Evolutionary conservation across 2,329 filamentous ascomycete species (phyloP), one percentile per base, ranked within the genome.

Genomic region (Aspergillus costaricaensis): DNA sequence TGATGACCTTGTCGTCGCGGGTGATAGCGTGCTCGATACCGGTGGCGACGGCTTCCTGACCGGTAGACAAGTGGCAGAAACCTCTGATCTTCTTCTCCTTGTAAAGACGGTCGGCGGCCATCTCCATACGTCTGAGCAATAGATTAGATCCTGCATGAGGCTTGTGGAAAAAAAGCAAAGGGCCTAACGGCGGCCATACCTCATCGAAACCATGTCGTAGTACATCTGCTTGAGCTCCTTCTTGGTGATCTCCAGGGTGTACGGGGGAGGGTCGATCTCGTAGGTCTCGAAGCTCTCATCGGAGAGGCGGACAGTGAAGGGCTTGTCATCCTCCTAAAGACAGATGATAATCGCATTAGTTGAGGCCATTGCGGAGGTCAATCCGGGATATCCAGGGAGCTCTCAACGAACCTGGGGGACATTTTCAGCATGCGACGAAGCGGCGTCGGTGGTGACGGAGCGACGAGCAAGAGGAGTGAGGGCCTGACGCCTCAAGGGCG

Each of bases 71-170:
- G 83, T 99, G 95, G 84, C 95, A 99, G 90, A 99, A 99, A 83
- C 95, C 95, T 73, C 95, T 91, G 73, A 99, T 98, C 87, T 99
- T 98, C 90, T 99, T 99, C 85, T 98, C 95, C 86, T 99, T 99
- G 91, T 99, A 99, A 75, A 99, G 85, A 77, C 94, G 88, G 79
- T 99, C 95, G 82, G 95, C 92, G 69, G 94, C 93, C 94, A 99
- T 96, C 83, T 99, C 95, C 95, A 99, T 96, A 80, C 96, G 95
- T 82, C 93, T 96, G 14, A 36, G 12, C 38, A 8, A 27, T 17
- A 14, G 25, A 15, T 17, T 30, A 27, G 15, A 17, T 60, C 54
- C 48, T 57, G 39, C 32, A 14, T 36, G 47, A 21, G 15, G 30
- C 10, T 5, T 10, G 25, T 32, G 25, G 39, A 32, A 9, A 48